Evolutionary conservation across 176 grass and related monocot genomes (phyloP).

Genomic region (Oryza longistaminata): DNA sequence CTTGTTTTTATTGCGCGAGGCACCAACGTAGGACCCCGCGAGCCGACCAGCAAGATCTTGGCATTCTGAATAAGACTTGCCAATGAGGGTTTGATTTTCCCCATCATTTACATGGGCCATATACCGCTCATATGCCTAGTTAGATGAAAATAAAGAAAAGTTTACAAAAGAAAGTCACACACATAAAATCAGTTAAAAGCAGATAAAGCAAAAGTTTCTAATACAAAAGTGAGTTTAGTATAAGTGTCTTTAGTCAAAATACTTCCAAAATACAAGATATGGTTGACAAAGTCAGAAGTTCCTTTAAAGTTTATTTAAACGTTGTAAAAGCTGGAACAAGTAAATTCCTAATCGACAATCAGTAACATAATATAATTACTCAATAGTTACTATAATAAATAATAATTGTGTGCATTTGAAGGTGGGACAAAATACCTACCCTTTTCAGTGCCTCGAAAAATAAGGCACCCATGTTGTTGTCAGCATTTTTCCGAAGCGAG

Average conservation of each 20-base stretch:
- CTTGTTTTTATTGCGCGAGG: conserved; percentile 71
- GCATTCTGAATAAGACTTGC: conserved; percentile 74
- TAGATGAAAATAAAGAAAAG: conserved; percentile 39
- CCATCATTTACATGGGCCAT: conserved; percentile 41
- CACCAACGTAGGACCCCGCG: conserved; percentile 66
- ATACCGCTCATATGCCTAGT: conserved; percentile 70
- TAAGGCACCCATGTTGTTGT: conserved; percentile 55
- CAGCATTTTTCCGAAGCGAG: conserved; percentile 69
- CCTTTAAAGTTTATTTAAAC: background rate
- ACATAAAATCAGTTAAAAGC: conserved; percentile 16
- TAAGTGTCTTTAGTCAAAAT: conserved; percentile 21
- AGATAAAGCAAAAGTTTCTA: conserved; percentile 8
- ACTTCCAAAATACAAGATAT: conserved; percentile 16
- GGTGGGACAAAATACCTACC: conserved; percentile 53
- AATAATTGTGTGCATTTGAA: conserved; percentile 20
- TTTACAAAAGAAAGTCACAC: conserved; percentile 9
- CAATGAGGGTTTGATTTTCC: conserved; percentile 51
- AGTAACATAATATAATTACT: background rate
- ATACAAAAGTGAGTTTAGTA: background rate
- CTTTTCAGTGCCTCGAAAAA: conserved; percentile 85
- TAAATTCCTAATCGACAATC: background rate
- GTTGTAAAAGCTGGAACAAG: background rate
- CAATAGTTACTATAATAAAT: background rate
- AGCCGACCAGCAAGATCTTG: conserved; percentile 87
- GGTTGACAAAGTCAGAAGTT: background rate